Evolutionary conservation across 441 rosid species (phyloP).

Genomic region (Eruca vesicaria): DNA sequence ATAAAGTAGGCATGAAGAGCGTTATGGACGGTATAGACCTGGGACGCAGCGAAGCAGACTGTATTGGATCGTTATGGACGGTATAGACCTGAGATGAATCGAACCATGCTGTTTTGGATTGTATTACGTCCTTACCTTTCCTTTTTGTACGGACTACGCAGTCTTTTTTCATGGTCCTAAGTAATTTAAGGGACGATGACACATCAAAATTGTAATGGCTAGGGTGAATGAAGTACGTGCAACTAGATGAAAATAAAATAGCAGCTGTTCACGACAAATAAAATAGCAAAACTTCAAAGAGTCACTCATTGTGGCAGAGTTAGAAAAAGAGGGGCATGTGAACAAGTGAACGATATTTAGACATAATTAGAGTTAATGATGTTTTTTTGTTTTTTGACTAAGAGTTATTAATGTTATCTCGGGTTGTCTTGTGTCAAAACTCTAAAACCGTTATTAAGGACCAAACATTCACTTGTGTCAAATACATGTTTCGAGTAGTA

Average conservation of each 20-base stretch:
- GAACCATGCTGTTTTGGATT: constrained; percentile 29
- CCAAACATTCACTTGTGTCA: no score
- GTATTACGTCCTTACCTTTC: neutral
- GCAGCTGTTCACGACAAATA: neutral
- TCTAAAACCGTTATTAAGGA: no score
- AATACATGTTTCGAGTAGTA: no score
- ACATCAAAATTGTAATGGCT: neutral
- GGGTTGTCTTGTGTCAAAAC: no score
- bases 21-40: constrained; percentile 23
- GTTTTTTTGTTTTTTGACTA: no score
- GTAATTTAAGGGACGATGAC: neutral
- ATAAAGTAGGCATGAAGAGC: constrained; percentile 12
- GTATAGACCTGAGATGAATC: neutral
- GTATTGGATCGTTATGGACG: neutral
- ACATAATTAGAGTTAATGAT: no score
- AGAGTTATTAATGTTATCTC: no score
- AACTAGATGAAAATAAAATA: neutral
- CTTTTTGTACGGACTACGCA: neutral
- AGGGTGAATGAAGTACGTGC: neutral
- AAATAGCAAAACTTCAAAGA: neutral
- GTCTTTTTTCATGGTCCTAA: neutral
- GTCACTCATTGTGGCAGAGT: neutral
- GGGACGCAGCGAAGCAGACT: neutral
- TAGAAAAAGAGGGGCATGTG: neutral
- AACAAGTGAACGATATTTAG: no score